These are phyloP conservation scores for Corymbia maculata DNA, from an alignment of 345 rosid species.

Conservation along the genomic window DNA sequence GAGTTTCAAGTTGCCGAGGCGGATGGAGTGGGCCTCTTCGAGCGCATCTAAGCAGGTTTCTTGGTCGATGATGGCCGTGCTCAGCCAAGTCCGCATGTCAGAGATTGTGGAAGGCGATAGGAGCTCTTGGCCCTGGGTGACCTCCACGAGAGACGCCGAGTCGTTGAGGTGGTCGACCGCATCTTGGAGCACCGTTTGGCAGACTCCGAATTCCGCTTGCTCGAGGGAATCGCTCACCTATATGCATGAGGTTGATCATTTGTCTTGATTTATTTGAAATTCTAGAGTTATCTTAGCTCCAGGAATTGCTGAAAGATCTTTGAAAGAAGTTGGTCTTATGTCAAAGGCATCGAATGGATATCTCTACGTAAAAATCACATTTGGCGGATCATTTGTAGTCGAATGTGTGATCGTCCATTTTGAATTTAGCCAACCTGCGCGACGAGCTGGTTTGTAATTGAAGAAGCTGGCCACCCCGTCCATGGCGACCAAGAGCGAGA, in stretches of 20 bases:
- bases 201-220: conserved; percentile 5
- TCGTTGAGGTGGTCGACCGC: conserved; percentile 7
- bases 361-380: neutral
- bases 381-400: neutral
- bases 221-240: neutral
- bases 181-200: conserved; percentile 12
- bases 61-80: conserved; percentile 7
- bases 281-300: neutral
- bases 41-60: conserved; percentile 13
- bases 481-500: conserved; percentile 41
- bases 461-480: conserved; percentile 29
- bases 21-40: neutral
- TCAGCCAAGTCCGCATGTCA: conserved; percentile 12
- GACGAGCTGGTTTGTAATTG: conserved; percentile 17
- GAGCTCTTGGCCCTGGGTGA: neutral
- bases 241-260: neutral
- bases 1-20: neutral
- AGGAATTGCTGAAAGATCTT: neutral
- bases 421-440: neutral
- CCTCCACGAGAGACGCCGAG: neutral
- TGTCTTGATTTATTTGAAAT: neutral
- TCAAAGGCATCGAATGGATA: neutral
- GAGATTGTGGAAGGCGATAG: conserved; percentile 1
- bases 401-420: neutral
- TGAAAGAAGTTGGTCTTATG: neutral